A percentile compares a stretch with the other conserved stretches of the same genome.
Evolutionary conservation across 441 rosid species (phyloP).

Genomic region (Manihot esculenta): DNA sequence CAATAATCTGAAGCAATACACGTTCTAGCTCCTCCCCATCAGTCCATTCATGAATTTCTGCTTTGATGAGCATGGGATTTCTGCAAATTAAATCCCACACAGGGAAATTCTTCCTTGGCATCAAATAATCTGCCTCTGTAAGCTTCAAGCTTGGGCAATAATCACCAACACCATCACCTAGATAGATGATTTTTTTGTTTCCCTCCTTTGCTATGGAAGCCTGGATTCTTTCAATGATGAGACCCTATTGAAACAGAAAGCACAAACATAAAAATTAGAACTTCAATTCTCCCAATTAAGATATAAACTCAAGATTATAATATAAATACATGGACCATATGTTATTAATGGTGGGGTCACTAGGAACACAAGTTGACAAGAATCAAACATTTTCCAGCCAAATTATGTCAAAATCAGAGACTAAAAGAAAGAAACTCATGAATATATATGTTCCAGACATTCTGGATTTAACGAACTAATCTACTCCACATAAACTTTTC

Average conservation of each 20-base stretch:
- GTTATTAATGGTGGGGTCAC: constrained; percentile 1
- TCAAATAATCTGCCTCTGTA: constrained; percentile 48
- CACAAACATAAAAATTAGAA: no score
- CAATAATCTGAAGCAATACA: constrained; percentile 37
- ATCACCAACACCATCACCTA: constrained; percentile 83
- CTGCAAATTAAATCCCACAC: constrained; percentile 70
- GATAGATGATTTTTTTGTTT: constrained; percentile 55
- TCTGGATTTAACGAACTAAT: constrained; percentile 7
- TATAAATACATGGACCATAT: neutral
- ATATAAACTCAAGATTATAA: neutral
- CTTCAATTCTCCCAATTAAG: no score
- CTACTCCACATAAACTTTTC: neutral
- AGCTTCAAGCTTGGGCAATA: constrained; percentile 79
- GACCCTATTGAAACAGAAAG: constrained; percentile 37
- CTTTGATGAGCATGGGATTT: constrained; percentile 53
- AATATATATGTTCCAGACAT: constrained; percentile 14
- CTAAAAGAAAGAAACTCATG: neutral
- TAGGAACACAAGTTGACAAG: neutral
- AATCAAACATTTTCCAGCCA: neutral
- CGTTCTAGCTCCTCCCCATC: constrained; percentile 66
- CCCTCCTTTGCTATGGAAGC: constrained; percentile 41
- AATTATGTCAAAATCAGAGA: neutral
- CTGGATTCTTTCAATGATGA: constrained; percentile 61
- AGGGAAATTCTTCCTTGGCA: constrained; percentile 91
- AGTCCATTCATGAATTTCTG: constrained; percentile 67